Evolutionary conservation across 2,329 filamentous ascomycete species (phyloP), one percentile per base, ranked within the genome.

Genomic region (Ophiostoma pallidulum): DNA sequence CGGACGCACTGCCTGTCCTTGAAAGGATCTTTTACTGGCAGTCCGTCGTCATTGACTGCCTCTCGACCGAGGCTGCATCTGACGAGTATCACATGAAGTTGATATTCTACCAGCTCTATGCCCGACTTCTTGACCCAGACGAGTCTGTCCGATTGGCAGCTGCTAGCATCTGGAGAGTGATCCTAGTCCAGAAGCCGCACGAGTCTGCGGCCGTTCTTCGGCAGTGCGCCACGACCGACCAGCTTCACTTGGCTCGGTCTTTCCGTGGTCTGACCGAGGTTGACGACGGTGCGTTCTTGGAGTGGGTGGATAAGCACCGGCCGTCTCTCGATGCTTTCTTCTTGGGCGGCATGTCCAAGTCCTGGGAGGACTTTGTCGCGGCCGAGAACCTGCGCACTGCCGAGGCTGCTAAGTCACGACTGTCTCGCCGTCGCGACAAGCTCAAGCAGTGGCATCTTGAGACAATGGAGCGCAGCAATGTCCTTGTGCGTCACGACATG

Each of bases 11-110:
- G 22, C 69, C 75, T 1, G 88, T 94, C 49, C 77, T 98, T 64
- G 77, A 86, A 51, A 91, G 89, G 60, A 78, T 98, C 57, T 80
- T 87, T 0, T 97, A 96, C 63, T 98, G 92, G 92, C 92, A 97
- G 62, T 89, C 87, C 18, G 86, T 95, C 16, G 80, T 98, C 14
- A 70, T 98, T 14, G 82, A 82, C 2, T 80, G 83, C 4, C 79
- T 92, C 14, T 84, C 86, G 3, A 73, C 39, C 9, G 77, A 7
- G 4, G 19, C 45, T 12, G 83, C 86, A 4, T 73, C 36, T 3
- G 88, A 95, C 38, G 79, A 86, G n/a, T 82, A 87, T 9, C 86
- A 86, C 59, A 76, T 96, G 58, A 84, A 84, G 53, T 73, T 96
- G 29, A 78, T 97, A 36, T 96, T 89, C 72, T 97, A 95, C 59